Evolutionary conservation across 345 rosid genomes (phyloP).

Genomic region (Toxicodendron radicans): DNA sequence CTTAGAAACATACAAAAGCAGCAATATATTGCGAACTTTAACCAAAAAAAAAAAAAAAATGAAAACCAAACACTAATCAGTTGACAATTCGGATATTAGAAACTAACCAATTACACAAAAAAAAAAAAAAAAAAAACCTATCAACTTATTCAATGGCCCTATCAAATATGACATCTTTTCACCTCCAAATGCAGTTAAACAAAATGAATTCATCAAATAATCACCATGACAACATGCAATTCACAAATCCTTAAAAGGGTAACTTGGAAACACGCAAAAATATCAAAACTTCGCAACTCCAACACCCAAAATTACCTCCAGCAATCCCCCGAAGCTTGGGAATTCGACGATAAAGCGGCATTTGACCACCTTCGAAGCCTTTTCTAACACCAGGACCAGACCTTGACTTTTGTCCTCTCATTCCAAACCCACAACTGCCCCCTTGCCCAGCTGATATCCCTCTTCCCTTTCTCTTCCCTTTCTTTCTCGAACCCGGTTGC

Average conservation of each 20-base stretch:
- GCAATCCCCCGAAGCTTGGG: slow-evolving; percentile 95
- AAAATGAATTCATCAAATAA: not conserved
- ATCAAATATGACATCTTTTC: not conserved
- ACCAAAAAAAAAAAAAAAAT: not conserved
- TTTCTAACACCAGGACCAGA: slow-evolving; percentile 86
- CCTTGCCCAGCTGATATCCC: slow-evolving; percentile 93
- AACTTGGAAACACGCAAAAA: too few relatives aligned
- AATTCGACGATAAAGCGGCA: slow-evolving; percentile 86
- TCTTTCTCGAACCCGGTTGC: slow-evolving; percentile 91
- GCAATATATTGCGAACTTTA: too few relatives aligned
- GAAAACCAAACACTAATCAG: too few relatives aligned
- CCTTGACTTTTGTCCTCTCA: slow-evolving; percentile 98
- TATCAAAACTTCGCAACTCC: too few relatives aligned
- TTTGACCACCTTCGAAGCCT: slow-evolving; percentile 98
- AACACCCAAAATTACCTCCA: slow-evolving; percentile 53
- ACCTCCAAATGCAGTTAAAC: not conserved
- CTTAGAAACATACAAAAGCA: not conserved
- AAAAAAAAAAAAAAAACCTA: too few relatives aligned
- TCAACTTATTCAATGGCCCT: not conserved
- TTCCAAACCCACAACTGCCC: slow-evolving; percentile 88
- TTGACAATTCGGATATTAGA: too few relatives aligned
- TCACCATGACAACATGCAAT: too few relatives aligned
- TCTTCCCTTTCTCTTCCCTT: slow-evolving; percentile 85
- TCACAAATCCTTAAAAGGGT: not conserved
- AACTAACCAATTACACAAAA: too few relatives aligned